Evolutionary conservation across 345 rosid genomes (phyloP), one percentile per base, ranked within the genome.

Genomic region (Murraya koenigii): DNA sequence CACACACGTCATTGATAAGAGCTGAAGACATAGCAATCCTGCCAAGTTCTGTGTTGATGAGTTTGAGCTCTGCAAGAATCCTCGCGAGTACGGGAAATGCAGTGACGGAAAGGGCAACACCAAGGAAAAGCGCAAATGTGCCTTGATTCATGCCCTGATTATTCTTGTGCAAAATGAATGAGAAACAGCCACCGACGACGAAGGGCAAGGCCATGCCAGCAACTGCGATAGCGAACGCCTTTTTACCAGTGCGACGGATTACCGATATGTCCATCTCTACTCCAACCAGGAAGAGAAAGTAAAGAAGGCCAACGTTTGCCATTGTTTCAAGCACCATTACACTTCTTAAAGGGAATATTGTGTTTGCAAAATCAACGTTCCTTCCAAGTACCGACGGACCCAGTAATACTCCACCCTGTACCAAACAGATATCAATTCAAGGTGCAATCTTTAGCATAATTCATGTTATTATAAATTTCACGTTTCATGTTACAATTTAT

Each of bases 251-350:
- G n/a, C 84, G 84, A 20, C 82, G 88, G 59, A 96, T 82, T 62
- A 89, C 98, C 0, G 92, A 81, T n/a, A 96, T 82, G 81, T 96
- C 98, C 98, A 96, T 96, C 79, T 94, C 98, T 9, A 96, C 93
- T 55, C 98, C 99, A 20, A 96, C 94, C 19, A 96, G 83, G 85
- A 96, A 96, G 44, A 96, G 85, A 81, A 92, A 96, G 86, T 90
- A 91, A 33, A 96, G 88, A 49, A 96, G 93, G 52, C 99, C 98
- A 5, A 96, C 88, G 26, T 92, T 94, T 28, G 98, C 98, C 98
- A 94, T 92, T 70, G 98, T 93, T 82, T 96, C 99, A 25, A 96
- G 97, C 78, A 96, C 98, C 95, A 94, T 92, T 49, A 96, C 99
- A 82, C 97, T 92, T 76, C 93, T 82, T 0, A 89, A 80, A 9